Evolutionary conservation across 2,329 filamentous ascomycete species (phyloP).

Genomic region (Hypoxylon sp.): DNA sequence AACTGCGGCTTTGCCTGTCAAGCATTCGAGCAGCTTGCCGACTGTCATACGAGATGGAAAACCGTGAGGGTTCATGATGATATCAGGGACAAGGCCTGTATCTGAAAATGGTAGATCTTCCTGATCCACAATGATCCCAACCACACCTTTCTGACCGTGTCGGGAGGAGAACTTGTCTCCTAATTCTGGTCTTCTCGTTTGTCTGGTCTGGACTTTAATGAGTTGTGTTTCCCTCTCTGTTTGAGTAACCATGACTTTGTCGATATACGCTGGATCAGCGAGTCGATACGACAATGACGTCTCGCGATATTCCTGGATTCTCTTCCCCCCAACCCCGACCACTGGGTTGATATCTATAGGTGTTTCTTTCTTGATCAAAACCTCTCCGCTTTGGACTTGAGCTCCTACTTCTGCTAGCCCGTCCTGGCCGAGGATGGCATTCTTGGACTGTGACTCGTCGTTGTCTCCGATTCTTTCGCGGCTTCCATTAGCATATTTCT

Average conservation of each 20-base stretch:
- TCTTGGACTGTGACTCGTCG: constrained; percentile 71
- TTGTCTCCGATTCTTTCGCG: constrained; percentile 76
- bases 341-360: constrained; percentile 83
- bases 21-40: constrained; percentile 94
- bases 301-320: constrained; percentile 75
- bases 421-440: constrained; percentile 84
- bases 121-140: constrained; percentile 95
- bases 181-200: constrained; percentile 93
- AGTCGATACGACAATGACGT: constrained; percentile 84
- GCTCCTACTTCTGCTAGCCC: constrained; percentile 90
- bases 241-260: constrained; percentile 95
- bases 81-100: constrained; percentile 90
- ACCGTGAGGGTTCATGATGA: constrained; percentile 99
- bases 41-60: constrained; percentile 99
- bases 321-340: constrained; percentile 74
- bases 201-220: constrained; percentile 95
- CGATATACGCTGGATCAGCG: constrained; percentile 87
- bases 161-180: constrained; percentile 99
- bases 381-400: constrained; percentile 81
- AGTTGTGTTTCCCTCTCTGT: constrained; percentile 89
- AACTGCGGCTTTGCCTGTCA: constrained; percentile 94
- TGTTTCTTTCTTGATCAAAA: constrained; percentile 90
- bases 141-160: constrained; percentile 98
- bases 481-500: constrained; percentile 88
- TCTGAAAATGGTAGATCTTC: constrained; percentile 98